These are phyloP conservation scores for Sphaerulina musiva DNA, from an alignment of 2,329 filamentous ascomycete genomes.

Conservation along the genomic window DNA sequence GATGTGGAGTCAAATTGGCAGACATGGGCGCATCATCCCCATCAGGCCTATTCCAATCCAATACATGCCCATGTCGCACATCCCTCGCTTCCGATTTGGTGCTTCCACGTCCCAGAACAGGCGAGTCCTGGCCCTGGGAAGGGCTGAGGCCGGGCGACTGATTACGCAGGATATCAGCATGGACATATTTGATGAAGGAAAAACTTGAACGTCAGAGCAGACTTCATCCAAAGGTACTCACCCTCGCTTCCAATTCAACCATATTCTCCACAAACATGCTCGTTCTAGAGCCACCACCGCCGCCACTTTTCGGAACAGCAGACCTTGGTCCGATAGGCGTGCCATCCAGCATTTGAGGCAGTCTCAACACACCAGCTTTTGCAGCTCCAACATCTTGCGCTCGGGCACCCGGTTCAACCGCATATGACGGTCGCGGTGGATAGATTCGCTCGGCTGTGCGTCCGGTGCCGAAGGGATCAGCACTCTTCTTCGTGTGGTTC, in stretches of 20 bases:
- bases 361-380: constrained; percentile 12
- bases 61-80: constrained; percentile 2
- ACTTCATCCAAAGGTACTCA: constrained; percentile 7
- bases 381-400: constrained; percentile 13
- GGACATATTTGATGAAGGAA: constrained; percentile 7
- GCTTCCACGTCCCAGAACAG: constrained; percentile 2
- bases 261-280: constrained; percentile 19
- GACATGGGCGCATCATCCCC: constrained; percentile 11
- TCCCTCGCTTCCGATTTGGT: neutral
- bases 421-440: neutral
- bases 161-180: neutral
- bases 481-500: constrained; percentile 7
- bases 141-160: constrained; percentile 7
- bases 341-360: constrained; percentile 18
- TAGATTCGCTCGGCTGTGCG: constrained; percentile 12
- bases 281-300: constrained; percentile 1
- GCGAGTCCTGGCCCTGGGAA: constrained; percentile 5
- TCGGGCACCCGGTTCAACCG: constrained; percentile 13
- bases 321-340: constrained; percentile 6
- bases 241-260: constrained; percentile 20
- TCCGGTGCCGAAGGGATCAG: constrained; percentile 20
- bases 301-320: constrained; percentile 3
- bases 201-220: neutral
- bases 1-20: constrained; percentile 18
- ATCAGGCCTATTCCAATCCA: constrained; percentile 6